Percentiles rank a stretch among this genome's conserved stretches.
Evolutionary conservation across 805 yeast species (phyloP).

Genomic region (Saturnispora gosingensis): DNA sequence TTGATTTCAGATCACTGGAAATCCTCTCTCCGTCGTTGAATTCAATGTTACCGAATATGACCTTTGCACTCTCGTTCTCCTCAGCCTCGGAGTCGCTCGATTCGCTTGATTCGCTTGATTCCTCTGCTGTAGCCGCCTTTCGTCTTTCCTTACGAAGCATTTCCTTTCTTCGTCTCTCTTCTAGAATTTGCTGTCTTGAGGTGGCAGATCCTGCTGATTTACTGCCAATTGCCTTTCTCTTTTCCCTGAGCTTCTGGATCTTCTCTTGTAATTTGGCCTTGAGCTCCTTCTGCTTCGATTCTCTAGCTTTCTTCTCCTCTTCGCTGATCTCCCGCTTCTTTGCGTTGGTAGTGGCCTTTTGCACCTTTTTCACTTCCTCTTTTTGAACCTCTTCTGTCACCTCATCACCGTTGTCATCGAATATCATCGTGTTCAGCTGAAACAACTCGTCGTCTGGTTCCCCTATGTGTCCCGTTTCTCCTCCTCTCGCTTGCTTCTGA

Average conservation of each 20-base stretch:
- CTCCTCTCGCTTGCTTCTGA: too few species aligned
- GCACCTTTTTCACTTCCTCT: constrained; percentile 8
- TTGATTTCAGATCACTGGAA: constrained; percentile 57
- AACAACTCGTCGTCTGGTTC: constrained; percentile 6
- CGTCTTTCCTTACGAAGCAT: constrained; percentile 28
- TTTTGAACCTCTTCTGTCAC: constrained; percentile 25
- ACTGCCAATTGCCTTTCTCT: constrained; percentile 88
- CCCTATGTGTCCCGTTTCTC: too few species aligned
- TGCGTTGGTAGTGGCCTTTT: constrained; percentile 6
- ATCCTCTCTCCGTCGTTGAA: constrained; percentile 76
- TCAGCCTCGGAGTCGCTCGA: constrained; percentile 31
- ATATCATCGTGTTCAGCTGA: constrained; percentile 1
- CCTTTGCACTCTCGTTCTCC: constrained; percentile 25
- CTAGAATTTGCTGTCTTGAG: constrained; percentile 72
- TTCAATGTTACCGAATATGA: constrained; percentile 72
- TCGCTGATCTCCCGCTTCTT: constrained; percentile 28
- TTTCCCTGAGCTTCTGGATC: constrained; percentile 60
- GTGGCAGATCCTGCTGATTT: constrained; percentile 72
- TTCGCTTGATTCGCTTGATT: constrained; percentile 31
- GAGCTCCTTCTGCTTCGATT: constrained; percentile 53
- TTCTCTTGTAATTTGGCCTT: constrained; percentile 72
- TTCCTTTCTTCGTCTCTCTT: constrained; percentile 46
- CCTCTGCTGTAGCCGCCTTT: constrained; percentile 22
- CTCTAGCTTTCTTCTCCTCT: constrained; percentile 41
- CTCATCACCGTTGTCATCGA: constrained; percentile 14